Percentiles rank a stretch among this genome's conserved stretches.
Conservation (phyloP, 2,329 filamentous ascomycete species). For the Epichloe elymi region DNA sequence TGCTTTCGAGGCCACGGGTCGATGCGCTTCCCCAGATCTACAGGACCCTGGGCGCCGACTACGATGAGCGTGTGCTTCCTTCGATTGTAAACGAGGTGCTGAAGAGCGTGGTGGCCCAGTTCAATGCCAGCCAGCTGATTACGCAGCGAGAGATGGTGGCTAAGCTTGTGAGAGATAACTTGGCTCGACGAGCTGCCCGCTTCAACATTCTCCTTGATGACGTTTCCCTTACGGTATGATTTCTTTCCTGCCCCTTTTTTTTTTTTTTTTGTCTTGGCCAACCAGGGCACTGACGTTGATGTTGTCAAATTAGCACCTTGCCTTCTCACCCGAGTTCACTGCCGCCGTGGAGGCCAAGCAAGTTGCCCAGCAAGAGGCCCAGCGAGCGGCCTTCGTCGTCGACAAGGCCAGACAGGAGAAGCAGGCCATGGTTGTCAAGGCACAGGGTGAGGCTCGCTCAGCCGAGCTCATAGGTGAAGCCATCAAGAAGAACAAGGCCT, state of each 20-base stretch:
- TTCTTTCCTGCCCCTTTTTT: neutral
- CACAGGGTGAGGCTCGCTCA: conserved; percentile 96
- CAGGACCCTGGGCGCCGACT: conserved; percentile 86
- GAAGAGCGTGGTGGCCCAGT: conserved; percentile 97
- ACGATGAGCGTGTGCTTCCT: conserved; percentile 90
- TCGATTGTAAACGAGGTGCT: conserved; percentile 98
- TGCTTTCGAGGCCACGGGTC: conserved; percentile 80
- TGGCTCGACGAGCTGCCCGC: conserved; percentile 76
- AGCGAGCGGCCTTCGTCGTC: conserved; percentile 91
- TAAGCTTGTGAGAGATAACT: conserved; percentile 79
- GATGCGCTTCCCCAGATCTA: conserved; percentile 92
- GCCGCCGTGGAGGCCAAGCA: conserved; percentile 63
- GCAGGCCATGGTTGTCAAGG: conserved; percentile 95
- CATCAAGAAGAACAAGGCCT: conserved; percentile 98
- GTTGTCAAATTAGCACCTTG: conserved; percentile 40
- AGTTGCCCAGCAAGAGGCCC: conserved; percentile 80
- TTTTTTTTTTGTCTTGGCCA: no score
- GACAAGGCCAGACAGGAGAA: conserved; percentile 99
- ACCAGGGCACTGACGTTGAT: neutral
- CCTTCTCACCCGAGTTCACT: conserved; percentile 62
- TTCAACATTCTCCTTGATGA: conserved; percentile 98
- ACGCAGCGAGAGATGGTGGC: conserved; percentile 98
- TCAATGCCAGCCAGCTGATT: conserved; percentile 96
- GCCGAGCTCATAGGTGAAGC: conserved; percentile 97
- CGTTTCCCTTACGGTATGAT: conserved; percentile 79